Conservation (phyloP, 163 green algal genomes). For the Volvox carteri region DNA sequence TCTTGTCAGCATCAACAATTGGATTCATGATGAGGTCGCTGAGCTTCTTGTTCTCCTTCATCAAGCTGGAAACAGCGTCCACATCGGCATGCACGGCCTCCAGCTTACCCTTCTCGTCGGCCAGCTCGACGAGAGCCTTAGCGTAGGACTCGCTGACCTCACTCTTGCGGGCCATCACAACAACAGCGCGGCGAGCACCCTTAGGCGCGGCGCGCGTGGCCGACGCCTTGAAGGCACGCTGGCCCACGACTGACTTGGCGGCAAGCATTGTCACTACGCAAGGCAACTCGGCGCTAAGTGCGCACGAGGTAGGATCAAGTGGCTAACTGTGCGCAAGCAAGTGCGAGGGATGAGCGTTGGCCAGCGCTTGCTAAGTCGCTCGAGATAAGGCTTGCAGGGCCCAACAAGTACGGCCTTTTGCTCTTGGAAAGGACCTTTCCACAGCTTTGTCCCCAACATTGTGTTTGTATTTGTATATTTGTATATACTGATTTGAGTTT, state of each 20-base stretch:
- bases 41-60: constrained; percentile 82
- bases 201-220: constrained; percentile 33
- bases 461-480: no score
- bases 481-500: no score
- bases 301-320: not conserved
- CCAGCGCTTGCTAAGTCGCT: not conserved
- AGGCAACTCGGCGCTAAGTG: constrained; percentile 35
- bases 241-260: constrained; percentile 52
- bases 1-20: constrained; percentile 85
- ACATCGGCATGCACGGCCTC: constrained; percentile 88
- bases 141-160: constrained; percentile 81
- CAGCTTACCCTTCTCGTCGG: constrained; percentile 79
- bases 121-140: constrained; percentile 86
- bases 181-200: constrained; percentile 30
- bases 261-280: constrained; percentile 42
- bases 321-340: not conserved
- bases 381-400: constrained; percentile 21
- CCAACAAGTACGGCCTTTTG: constrained; percentile 25
- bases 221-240: constrained; percentile 56
- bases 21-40: constrained; percentile 91
- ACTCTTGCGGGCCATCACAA: constrained; percentile 57
- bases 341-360: not conserved
- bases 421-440: not conserved
- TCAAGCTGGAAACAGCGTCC: constrained; percentile 76
- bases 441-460: no score